phyloP scores from a whole-genome alignment of 805 yeast species.

The Spencermartinsiella europaea region DNA sequence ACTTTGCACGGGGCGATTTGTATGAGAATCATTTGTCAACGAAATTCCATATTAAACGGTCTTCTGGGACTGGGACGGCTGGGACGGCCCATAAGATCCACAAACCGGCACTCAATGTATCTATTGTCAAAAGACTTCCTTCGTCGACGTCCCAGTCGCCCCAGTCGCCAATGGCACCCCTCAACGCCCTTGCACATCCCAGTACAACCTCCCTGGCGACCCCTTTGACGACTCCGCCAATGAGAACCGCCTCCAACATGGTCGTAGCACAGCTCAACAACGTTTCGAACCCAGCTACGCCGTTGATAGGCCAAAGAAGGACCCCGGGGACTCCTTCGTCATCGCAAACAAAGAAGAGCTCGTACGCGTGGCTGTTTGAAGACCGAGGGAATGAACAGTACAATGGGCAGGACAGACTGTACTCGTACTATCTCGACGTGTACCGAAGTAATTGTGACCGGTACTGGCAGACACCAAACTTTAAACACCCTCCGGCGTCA shows the following conservation, averaged over 20 bases:
- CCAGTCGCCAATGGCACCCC: not conserved
- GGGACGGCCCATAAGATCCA: not conserved
- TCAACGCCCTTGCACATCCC: not conserved
- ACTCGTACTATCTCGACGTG: slow-evolving; percentile 12
- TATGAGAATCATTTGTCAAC: slow-evolving; percentile 34
- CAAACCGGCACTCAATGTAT: not conserved
- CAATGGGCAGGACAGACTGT: slow-evolving; percentile 27
- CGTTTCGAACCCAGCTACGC: not conserved
- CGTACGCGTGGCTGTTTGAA: slow-evolving; percentile 29
- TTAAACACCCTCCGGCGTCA: slow-evolving; percentile 8
- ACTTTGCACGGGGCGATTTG: slow-evolving; percentile 31
- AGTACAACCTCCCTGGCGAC: not conserved
- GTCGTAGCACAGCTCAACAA: not conserved
- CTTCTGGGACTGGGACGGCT: slow-evolving; percentile 9
- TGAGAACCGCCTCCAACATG: not conserved
- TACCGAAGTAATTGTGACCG: slow-evolving; percentile 8
- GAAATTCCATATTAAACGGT: slow-evolving; percentile 30
- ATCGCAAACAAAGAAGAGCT: slow-evolving; percentile 1
- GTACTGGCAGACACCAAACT: not conserved
- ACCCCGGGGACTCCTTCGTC: not conserved
- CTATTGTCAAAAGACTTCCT: not conserved
- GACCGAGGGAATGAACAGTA: slow-evolving; percentile 19
- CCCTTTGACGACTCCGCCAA: not conserved
- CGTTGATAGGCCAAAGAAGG: not conserved
- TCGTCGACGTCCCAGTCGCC: not conserved